Evolutionary conservation across 495 filamentous ascomycete species (phyloP).

Genomic region (Penicillium macrosclerotiorum): DNA sequence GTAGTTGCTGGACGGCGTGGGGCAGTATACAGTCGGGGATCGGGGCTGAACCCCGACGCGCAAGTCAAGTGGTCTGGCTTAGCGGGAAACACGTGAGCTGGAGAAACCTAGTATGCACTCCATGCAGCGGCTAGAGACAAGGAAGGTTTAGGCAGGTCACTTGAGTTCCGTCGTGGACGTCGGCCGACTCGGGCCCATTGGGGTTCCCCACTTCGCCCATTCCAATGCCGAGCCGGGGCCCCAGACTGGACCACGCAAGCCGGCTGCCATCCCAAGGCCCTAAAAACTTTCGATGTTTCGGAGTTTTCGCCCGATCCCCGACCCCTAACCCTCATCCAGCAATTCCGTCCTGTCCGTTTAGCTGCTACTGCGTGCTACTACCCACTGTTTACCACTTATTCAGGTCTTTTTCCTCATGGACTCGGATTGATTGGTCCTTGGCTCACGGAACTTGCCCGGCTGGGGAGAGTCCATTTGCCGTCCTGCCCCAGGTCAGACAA

Average conservation of each 20-base stretch:
- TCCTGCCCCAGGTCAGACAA: neutral
- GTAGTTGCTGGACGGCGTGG: constrained; percentile 7
- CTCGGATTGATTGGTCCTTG: constrained; percentile 8
- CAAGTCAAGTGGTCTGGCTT: too few species aligned
- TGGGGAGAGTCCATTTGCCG: constrained; percentile 2
- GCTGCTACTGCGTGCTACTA: neutral
- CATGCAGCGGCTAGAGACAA: too few species aligned
- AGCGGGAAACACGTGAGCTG: too few species aligned
- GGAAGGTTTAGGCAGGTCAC: too few species aligned
- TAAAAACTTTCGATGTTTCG: neutral
- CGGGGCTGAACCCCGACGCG: constrained; percentile 31
- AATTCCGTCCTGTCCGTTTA: constrained; percentile 1
- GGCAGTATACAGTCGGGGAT: constrained; percentile 26
- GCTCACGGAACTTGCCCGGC: constrained; percentile 23
- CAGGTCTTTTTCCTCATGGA: constrained; percentile 3
- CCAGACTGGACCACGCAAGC: constrained; percentile 1
- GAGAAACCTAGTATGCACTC: too few species aligned
- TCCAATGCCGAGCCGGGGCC: neutral
- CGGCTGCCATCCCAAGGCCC: neutral
- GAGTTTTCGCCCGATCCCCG: constrained; percentile 27
- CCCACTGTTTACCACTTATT: neutral
- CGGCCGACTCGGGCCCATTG: too few species aligned
- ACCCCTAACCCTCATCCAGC: constrained; percentile 8
- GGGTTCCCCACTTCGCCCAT: neutral
- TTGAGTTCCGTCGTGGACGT: neutral